Percentiles rank a stretch among this genome's conserved stretches.
Conservation (phyloP, 257 asterid species). For the Fraxinus anomala region DNA sequence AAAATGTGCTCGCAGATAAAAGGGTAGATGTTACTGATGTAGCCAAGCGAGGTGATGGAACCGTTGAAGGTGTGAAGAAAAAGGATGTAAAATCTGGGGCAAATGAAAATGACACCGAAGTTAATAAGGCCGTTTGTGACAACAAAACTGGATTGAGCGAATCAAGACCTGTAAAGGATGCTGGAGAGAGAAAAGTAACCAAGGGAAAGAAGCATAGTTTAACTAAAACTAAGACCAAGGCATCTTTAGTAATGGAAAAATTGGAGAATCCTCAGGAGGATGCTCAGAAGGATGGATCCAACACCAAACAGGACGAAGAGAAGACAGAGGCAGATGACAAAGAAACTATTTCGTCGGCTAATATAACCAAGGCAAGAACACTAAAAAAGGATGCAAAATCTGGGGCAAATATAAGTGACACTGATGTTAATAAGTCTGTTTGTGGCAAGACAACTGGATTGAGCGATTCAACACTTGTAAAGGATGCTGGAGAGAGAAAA, state of each 20-base stretch:
- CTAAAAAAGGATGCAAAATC: slow-evolving; percentile 12
- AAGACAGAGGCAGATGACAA: slow-evolving; percentile 33
- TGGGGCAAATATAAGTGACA: slow-evolving; percentile 22
- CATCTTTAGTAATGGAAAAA: slow-evolving; percentile 17
- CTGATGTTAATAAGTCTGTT: slow-evolving; percentile 35
- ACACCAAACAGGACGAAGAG: slow-evolving; percentile 29
- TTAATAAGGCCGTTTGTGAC: slow-evolving; percentile 29
- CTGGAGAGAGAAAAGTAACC: slow-evolving; percentile 30
- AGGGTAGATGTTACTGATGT: slow-evolving; percentile 20
- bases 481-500: slow-evolving; percentile 34
- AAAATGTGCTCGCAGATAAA: slow-evolving; percentile 19
- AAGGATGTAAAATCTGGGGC: slow-evolving; percentile 30
- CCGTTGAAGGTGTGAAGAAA: slow-evolving; percentile 12
- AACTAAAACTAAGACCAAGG: slow-evolving; percentile 35
- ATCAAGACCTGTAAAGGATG: slow-evolving; percentile 32
- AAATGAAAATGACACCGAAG: slow-evolving; percentile 30
- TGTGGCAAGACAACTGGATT: slow-evolving; percentile 29
- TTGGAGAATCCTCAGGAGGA: slow-evolving; percentile 31
- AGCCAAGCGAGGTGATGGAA: slow-evolving; percentile 29
- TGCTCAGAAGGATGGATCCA: slow-evolving; percentile 11
- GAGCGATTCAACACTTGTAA: slow-evolving; percentile 29
- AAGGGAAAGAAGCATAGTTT: slow-evolving; percentile 49
- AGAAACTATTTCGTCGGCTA: slow-evolving; percentile 27
- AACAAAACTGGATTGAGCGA: slow-evolving; percentile 33
- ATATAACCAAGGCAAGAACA: slow-evolving; percentile 30